Evolutionary conservation across 345 rosid genomes (phyloP), one percentile per base, ranked within the genome.

Genomic region (Abelmoschus esculentus): DNA sequence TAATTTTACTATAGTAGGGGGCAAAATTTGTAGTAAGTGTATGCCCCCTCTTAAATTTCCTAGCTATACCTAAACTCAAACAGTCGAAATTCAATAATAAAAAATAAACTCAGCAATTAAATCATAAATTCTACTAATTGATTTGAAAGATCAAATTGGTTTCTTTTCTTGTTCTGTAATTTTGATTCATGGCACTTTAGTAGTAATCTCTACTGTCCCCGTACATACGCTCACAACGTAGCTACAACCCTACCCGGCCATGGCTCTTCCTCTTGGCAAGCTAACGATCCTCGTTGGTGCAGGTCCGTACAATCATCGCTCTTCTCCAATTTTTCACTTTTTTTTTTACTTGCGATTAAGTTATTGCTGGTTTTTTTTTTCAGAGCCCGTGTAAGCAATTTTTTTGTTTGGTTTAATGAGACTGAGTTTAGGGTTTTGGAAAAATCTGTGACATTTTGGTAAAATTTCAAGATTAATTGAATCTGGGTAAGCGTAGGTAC

Each of bases 201-300:
- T 40, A 15, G 70, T n/a, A 22, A 7, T 40, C 18, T n/a, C 38
- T 29, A 6, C 36, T 18, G 58, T 22, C 29, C 3, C 22, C 17
- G 34, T 22, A 6, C 10, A 49, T 49, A 66, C 56, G 40, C 22
- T 47, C 56, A 15, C 69, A 0, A 0, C 40, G 57, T 49, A 15
- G 29, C 26, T 29, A 57, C 58, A 66, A 15, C 49, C 61, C 32
- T 34, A 22, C 15, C n/a, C 34, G 31, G 61, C 78, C 52, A 85
- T 83, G 91, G 86, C 89, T 67, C 82, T 85, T 40, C 70, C 91
- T 15, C 50, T 87, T n/a, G 89, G 85, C 75, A 85, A 87, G 86
- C 40, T 87, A 68, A 73, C 82, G 29, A 70, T 87, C 70, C 82
- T 85, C 77, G 76, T 82, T 61, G 89, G 91, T 6, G 91, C 89